phyloP scores from a whole-genome alignment of 352 stramenopile genomes.

The Phytophthora constricta region DNA sequence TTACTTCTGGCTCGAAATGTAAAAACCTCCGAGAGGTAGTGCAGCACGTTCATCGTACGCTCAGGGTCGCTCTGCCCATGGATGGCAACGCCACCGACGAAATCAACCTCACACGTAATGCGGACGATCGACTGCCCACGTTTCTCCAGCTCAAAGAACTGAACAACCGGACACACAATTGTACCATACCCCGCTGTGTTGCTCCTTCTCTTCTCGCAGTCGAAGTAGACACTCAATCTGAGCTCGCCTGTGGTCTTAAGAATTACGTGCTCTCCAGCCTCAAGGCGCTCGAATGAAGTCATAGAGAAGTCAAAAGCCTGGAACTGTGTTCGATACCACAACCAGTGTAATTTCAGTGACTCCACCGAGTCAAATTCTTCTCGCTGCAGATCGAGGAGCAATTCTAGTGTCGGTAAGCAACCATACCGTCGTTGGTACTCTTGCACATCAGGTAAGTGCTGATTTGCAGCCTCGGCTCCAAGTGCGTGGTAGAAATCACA shows the following conservation, averaged over 20 bases:
- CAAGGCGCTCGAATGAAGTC: slow-evolving; percentile 34
- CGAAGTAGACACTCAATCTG: slow-evolving; percentile 25
- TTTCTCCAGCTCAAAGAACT: slow-evolving; percentile 54
- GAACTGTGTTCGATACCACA: slow-evolving; percentile 52
- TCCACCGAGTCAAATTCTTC: slow-evolving; percentile 51
- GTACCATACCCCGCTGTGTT: slow-evolving; percentile 12
- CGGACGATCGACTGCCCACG: slow-evolving; percentile 30
- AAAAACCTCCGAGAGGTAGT: not conserved
- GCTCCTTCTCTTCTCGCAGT: not conserved
- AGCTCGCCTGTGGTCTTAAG: slow-evolving; percentile 39
- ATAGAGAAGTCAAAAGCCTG: slow-evolving; percentile 46
- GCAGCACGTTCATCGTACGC: not conserved
- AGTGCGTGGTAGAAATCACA: not conserved
- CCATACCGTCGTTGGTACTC: slow-evolving; percentile 4
- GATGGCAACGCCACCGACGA: slow-evolving; percentile 30
- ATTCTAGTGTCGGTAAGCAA: slow-evolving; percentile 35
- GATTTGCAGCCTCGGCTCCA: not conserved
- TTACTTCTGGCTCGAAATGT: too few species aligned
- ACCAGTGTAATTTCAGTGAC: slow-evolving; percentile 46
- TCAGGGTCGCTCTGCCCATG: slow-evolving; percentile 21
- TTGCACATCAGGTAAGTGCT: not conserved
- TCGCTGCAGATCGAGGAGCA: slow-evolving; percentile 36
- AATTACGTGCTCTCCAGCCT: slow-evolving; percentile 44
- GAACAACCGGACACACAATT: slow-evolving; percentile 41
- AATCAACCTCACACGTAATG: slow-evolving; percentile 59